Base-by-base conservation (phyloP, 2,329 filamentous ascomycete species). In the Sclerotinia spermophila region DNA sequence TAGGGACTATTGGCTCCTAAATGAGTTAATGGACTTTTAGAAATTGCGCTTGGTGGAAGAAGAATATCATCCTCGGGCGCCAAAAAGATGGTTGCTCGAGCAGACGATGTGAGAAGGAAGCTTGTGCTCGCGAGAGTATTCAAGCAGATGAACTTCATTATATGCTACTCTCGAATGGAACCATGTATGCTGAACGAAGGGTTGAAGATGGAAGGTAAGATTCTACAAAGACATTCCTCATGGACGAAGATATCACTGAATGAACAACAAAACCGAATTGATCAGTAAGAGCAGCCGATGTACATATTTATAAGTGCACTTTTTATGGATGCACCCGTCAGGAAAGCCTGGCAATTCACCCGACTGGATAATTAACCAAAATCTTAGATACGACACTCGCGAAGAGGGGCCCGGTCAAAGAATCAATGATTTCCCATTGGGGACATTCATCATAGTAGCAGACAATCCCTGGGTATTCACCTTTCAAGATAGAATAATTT, bases 1-100 rank as follows among this genome's bases (percentile, higher is more conserved):
- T 68, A 68, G 10, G 66, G 66, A 68, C 66, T 68, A n/a, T 51
- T 68, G 33, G 55, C 66, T 4, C 66, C 66, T 17, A 68, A 48
- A 17, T 6, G 19, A 27, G 55, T 30, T 7, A 68, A 38, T 44
- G 66, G 66, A 48, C 51, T 68, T 10, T 19, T 38, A 3, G 55
- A 27, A 21, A 17, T 6, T 27, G n/a, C 11, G 4, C 55, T 68
- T 27, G 55, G 35, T 1, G 66, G 66, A 4, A 68, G 55, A 30
- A 62, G 11, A 38, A 68, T 68, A 24, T 68, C 66, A 27, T 68
- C 30, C 30, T 61, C 42, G 5, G 66, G 66, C 7, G 66, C 55
- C 30, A 68, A 13, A 30, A 62, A 51, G 15, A 11, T 40, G 10
- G 42, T 40, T 68, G 66, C 66, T 27, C 48, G 55, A 27, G 35